Evolutionary conservation across 768 basidiomycete species (phyloP).

Genomic region (Pisolithus sp.): DNA sequence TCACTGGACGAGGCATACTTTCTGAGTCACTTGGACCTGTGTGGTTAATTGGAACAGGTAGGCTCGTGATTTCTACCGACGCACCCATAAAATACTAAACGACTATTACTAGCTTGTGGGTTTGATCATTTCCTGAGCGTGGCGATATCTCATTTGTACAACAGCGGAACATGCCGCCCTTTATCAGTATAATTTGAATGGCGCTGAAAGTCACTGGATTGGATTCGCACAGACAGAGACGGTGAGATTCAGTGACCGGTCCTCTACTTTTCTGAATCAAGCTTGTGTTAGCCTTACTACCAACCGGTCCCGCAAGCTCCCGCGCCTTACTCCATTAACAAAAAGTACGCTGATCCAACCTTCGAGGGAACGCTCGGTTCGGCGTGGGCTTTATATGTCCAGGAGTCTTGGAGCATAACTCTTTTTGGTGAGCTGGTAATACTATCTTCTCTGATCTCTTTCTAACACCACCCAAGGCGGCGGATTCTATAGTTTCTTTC

Average conservation of each 20-base stretch:
- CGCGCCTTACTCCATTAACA: constrained; percentile 32
- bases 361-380: constrained; percentile 25
- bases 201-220: constrained; percentile 43
- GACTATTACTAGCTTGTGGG: constrained; percentile 18
- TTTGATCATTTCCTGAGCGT: background rate
- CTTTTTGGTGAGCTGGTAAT: constrained; percentile 33
- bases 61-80: constrained; percentile 5
- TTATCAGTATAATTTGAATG: constrained; percentile 44
- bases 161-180: constrained; percentile 41
- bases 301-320: constrained; percentile 41
- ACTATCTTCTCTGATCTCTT: background rate
- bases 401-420: constrained; percentile 35
- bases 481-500: constrained; percentile 50
- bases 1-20: constrained; percentile 66
- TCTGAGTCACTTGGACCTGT: constrained; percentile 73
- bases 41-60: constrained; percentile 71
- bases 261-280: background rate
- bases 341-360: constrained; percentile 35
- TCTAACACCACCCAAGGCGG: constrained; percentile 27
- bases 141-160: background rate
- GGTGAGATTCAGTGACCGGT: constrained; percentile 15
- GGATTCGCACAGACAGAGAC: constrained; percentile 51
- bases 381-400: constrained; percentile 41
- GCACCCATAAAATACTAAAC: constrained; percentile 5
- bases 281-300: constrained; percentile 38